phyloP scores from a whole-genome alignment of 2,329 filamentous ascomycete genomes.

The Cordyceps farinosa region DNA sequence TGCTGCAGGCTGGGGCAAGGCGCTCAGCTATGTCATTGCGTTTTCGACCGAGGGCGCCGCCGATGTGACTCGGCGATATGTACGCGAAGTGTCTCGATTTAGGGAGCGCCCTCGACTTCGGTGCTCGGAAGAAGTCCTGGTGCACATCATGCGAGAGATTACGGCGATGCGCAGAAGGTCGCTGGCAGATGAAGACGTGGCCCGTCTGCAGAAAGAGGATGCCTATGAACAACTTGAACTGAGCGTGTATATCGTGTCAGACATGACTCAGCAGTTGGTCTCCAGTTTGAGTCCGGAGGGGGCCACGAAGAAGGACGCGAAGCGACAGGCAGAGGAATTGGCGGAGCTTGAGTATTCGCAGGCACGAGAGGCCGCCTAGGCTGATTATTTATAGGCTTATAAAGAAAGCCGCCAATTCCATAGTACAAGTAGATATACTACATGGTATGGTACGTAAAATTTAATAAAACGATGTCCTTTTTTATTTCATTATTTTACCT shows the following conservation, averaged over 20 bases:
- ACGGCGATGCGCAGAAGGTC: slow-evolving; percentile 61
- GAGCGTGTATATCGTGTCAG: not conserved
- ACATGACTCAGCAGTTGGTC: not conserved
- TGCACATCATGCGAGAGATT: slow-evolving; percentile 93
- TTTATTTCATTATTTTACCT: no score
- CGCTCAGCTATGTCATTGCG: slow-evolving; percentile 93
- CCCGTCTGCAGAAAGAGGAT: not conserved
- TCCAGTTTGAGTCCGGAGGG: not conserved
- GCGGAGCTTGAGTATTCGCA: not conserved
- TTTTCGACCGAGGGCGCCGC: slow-evolving; percentile 84
- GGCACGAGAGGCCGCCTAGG: not conserved
- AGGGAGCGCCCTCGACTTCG: slow-evolving; percentile 61
- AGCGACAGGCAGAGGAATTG: no score
- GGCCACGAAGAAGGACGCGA: no score
- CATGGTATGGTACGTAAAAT: no score
- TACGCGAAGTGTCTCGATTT: slow-evolving; percentile 68
- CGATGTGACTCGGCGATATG: slow-evolving; percentile 63
- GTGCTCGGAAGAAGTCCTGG: slow-evolving; percentile 82
- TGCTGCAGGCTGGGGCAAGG: slow-evolving; percentile 68
- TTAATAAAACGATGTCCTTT: no score
- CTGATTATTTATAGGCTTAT: no score
- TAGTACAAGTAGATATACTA: no score
- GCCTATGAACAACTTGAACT: not conserved
- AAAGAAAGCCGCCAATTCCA: no score
- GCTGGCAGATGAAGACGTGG: not conserved